phyloP scores from a whole-genome alignment of 2,329 filamentous ascomycete species.

The Fusarium sp. region DNA sequence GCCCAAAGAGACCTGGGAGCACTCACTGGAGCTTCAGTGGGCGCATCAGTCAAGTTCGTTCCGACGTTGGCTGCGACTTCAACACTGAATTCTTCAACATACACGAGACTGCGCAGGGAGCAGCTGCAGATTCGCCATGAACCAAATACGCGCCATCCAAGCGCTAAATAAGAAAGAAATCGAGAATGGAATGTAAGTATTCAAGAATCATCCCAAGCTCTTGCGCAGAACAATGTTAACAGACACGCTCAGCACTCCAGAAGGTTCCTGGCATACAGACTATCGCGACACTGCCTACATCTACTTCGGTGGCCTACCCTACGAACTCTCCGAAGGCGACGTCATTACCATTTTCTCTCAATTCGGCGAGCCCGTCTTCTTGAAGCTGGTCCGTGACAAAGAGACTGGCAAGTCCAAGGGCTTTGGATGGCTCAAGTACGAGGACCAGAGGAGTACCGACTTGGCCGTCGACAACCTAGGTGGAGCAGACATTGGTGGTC shows the following conservation, averaged over 20 bases:
- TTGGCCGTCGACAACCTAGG: conserved; percentile 95
- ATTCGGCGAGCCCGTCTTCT: conserved; percentile 92
- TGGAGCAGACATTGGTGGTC: conserved; percentile 83
- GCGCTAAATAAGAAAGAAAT: conserved; percentile 95
- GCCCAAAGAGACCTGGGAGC: conserved; percentile 24
- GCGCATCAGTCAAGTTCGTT: conserved; percentile 8
- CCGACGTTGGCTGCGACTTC: conserved; percentile 31
- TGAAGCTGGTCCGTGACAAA: conserved; percentile 93
- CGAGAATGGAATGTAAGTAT: conserved; percentile 81
- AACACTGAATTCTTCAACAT: conserved; percentile 8
- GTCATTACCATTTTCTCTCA: conserved; percentile 97
- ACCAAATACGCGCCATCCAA: conserved; percentile 91
- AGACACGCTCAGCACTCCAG: conserved; percentile 69
- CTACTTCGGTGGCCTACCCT: conserved; percentile 94
- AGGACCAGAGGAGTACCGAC: conserved; percentile 96
- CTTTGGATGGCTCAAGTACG: conserved; percentile 97
- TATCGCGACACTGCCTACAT: conserved; percentile 97
- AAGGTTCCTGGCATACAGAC: conserved; percentile 96
- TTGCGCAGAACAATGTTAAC: conserved; percentile 7
- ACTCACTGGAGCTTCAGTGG: conserved; percentile 32
- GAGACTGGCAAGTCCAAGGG: conserved; percentile 95
- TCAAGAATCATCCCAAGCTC: not conserved
- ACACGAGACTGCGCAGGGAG: not conserved
- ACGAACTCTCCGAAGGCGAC: conserved; percentile 94
- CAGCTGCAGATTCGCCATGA: conserved; percentile 69